Conservation (phyloP, 2,329 filamentous ascomycete species). For the Xylaria sp. region DNA sequence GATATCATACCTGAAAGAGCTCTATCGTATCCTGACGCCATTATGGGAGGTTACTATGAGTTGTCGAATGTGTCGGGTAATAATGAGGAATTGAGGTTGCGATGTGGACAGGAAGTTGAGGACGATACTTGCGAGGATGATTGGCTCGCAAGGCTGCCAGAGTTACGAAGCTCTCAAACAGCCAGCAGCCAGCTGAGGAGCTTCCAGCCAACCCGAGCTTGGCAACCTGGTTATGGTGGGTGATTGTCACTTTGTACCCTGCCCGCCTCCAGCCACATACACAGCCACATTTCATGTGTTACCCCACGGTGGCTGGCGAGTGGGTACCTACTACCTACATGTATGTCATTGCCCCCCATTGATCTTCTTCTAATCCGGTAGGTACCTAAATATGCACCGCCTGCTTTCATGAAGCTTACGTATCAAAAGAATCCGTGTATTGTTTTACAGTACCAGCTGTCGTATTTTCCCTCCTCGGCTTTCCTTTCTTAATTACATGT, state of each 20-base stretch:
- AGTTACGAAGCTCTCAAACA: slow-evolving; percentile 45
- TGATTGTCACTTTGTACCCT: not conserved
- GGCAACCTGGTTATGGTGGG: slow-evolving; percentile 19
- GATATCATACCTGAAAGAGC: slow-evolving; percentile 87
- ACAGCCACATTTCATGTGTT: slow-evolving; percentile 3
- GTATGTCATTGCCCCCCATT: too few relatives aligned
- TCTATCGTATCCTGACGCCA: slow-evolving; percentile 98
- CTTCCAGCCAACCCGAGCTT: slow-evolving; percentile 34
- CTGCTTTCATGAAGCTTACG: too few relatives aligned
- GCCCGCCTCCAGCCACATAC: slow-evolving; percentile 29
- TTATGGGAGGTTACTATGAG: slow-evolving; percentile 46
- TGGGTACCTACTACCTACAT: too few relatives aligned
- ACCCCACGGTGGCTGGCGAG: too few relatives aligned
- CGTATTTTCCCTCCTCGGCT: not conserved
- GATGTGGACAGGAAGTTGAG: slow-evolving; percentile 29
- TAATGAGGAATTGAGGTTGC: slow-evolving; percentile 11
- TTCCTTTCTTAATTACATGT: not conserved
- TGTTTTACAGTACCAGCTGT: slow-evolving; percentile 18
- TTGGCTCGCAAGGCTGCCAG: slow-evolving; percentile 44
- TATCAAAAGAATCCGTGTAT: not conserved
- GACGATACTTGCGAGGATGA: slow-evolving; percentile 20
- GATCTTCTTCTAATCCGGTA: too few relatives aligned
- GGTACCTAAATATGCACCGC: too few relatives aligned
- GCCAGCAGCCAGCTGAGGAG: slow-evolving; percentile 30
- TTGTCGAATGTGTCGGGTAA: slow-evolving; percentile 26